Evolutionary conservation across 768 basidiomycete genomes (phyloP).

Genomic region (Rhodotorula graminis): DNA sequence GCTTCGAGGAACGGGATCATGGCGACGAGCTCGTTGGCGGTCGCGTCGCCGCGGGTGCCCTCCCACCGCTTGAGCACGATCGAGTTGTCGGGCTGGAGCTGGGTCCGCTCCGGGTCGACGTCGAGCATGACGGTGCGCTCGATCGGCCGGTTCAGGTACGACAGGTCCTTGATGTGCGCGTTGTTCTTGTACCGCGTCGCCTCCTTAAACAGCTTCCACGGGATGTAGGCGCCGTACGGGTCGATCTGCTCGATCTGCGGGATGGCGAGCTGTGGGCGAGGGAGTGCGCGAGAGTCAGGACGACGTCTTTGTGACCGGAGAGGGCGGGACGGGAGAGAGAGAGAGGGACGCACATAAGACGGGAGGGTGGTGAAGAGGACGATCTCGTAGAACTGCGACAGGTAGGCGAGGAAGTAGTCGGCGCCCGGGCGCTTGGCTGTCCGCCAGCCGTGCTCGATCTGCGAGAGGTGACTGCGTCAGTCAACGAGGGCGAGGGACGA

Average conservation of each 20-base stretch:
- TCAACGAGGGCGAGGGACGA: too few species aligned
- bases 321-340: too few species aligned
- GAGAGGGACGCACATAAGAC: constrained; percentile 62
- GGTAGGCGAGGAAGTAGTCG: constrained; percentile 95
- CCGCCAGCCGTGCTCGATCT: constrained; percentile 92
- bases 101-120: constrained; percentile 69
- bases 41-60: constrained; percentile 63
- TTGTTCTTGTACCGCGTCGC: constrained; percentile 77
- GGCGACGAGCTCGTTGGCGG: constrained; percentile 63
- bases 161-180: constrained; percentile 86
- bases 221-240: constrained; percentile 81
- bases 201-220: constrained; percentile 87
- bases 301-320: neutral
- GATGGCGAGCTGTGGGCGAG: constrained; percentile 63
- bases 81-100: constrained; percentile 81
- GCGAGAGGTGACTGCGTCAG: neutral
- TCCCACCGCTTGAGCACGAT: constrained; percentile 80
- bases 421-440: constrained; percentile 96
- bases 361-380: constrained; percentile 91
- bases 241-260: constrained; percentile 91
- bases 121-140: constrained; percentile 84
- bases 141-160: constrained; percentile 89
- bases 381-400: constrained; percentile 96
- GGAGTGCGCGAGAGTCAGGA: neutral
- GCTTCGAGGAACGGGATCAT: constrained; percentile 98